Base-by-base conservation (phyloP, 768 basidiomycete species). In the Boletus pseudopeckii region DNA sequence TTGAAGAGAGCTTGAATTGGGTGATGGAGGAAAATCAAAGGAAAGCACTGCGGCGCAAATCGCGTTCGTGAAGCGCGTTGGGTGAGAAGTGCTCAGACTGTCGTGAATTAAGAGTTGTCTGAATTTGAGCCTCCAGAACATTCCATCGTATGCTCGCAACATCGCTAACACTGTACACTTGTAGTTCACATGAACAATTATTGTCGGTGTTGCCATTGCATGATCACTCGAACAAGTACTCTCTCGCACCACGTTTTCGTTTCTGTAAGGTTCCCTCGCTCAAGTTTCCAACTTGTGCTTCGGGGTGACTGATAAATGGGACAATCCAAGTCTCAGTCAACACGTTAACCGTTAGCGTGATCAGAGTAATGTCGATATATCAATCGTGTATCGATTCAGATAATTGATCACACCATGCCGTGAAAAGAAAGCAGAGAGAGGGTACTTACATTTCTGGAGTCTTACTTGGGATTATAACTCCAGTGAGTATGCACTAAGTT, bases 61-160 rank as follows among this genome's bases (percentile, higher is more conserved):
- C 36, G 43, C 24, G 37, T 28, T 45, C 30, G 33, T 49, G 50
- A 58, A 42, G 37, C 37, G 38, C 46, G 54, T 53, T 18, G 41
- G 43, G 32, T 46, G 11, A 43, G 32, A 30, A 50, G 36, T 28
- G 26, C n/a, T n/a, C n/a, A n/a, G n/a, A n/a, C 18, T 30, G 33
- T 33, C 38, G 44, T 41, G 42, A 48, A 36, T 20, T 33, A 45
- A 54, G 45, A 28, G 18, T 20, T 43, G 17, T 18, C 18, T 42
- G 42, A 48, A 39, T 20, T 33, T 46, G 32, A 49, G 44, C 48
- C 46, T 69, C 66, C 63, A 69, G 65, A 68, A 68, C 65, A 68
- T 68, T 69, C 67, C 36, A 69, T 45, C 44, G 20, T 34, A 30
- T 20, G 11, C 55, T 39, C 46, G 26, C 32, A 51, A 24, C 43